Evolutionary conservation across 2,329 filamentous ascomycete species (phyloP).

Genomic region (Ambrosiella xylebori): DNA sequence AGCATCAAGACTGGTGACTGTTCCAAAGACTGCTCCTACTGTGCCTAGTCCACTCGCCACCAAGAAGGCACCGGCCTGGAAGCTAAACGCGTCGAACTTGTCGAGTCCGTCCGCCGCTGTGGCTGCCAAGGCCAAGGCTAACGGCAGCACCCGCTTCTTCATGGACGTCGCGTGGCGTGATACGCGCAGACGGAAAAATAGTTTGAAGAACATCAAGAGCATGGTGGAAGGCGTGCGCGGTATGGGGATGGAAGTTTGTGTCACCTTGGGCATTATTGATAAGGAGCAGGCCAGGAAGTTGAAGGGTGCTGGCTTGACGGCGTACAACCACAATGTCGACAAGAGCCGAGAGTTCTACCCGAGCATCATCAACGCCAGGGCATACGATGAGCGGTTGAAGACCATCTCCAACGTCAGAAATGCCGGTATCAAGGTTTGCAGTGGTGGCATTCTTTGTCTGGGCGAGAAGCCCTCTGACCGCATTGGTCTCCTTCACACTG

Average conservation of each 20-base stretch:
- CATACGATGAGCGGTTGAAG: slow-evolving; percentile 70
- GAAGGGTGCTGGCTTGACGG: slow-evolving; percentile 68
- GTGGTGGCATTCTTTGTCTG: slow-evolving; percentile 71
- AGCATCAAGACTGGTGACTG: slow-evolving; percentile 93
- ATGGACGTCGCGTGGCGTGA: slow-evolving; percentile 92
- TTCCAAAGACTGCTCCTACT: slow-evolving; percentile 86
- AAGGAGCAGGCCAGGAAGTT: slow-evolving; percentile 62
- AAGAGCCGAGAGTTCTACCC: slow-evolving; percentile 82
- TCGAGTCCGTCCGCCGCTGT: slow-evolving; percentile 68
- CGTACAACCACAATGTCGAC: slow-evolving; percentile 90
- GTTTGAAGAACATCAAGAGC: slow-evolving; percentile 63
- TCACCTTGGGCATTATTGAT: slow-evolving; percentile 91
- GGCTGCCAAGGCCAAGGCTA: slow-evolving; percentile 59
- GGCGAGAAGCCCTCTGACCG: slow-evolving; percentile 67
- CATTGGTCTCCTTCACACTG: slow-evolving; percentile 67
- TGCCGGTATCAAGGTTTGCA: slow-evolving; percentile 79
- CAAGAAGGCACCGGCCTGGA: slow-evolving; percentile 58
- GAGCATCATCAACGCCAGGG: slow-evolving; percentile 65
- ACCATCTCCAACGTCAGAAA: slow-evolving; percentile 68
- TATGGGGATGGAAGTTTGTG: slow-evolving; percentile 79
- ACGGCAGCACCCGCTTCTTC: slow-evolving; percentile 81
- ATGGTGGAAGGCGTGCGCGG: slow-evolving; percentile 71
- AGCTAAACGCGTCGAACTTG: slow-evolving; percentile 60
- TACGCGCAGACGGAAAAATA: slow-evolving; percentile 78
- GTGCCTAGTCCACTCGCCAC: slow-evolving; percentile 73